Conservation (phyloP, 2,329 filamentous ascomycete genomes). For the Diaporthe ampelina region DNA sequence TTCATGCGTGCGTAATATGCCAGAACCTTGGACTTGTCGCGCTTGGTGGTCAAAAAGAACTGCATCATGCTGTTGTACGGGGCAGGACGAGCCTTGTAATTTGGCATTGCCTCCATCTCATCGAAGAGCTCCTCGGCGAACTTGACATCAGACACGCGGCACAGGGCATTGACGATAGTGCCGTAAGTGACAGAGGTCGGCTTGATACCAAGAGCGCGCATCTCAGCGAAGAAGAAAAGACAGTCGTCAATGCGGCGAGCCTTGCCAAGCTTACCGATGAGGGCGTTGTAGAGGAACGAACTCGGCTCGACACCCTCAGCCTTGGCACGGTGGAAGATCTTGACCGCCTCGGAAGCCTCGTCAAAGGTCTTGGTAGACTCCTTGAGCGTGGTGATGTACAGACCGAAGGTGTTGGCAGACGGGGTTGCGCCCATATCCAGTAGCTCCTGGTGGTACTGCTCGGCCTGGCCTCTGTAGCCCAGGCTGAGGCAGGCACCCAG, state of each 20-base stretch:
- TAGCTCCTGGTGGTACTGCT: constrained; percentile 91
- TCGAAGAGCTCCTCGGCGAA: constrained; percentile 98
- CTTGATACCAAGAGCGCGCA: constrained; percentile 92
- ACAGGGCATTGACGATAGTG: constrained; percentile 97
- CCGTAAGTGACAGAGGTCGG: constrained; percentile 98
- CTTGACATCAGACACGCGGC: constrained; percentile 96
- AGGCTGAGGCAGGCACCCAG: constrained; percentile 89
- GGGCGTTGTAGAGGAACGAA: constrained; percentile 97
- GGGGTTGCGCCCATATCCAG: constrained; percentile 91
- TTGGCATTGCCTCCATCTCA: constrained; percentile 98
- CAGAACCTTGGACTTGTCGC: constrained; percentile 93
- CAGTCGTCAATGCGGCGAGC: constrained; percentile 98
- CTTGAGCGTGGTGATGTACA: constrained; percentile 99
- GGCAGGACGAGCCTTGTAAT: constrained; percentile 97
- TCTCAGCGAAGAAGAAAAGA: constrained; percentile 97
- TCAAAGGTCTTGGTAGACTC: constrained; percentile 98
- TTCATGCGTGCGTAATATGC: constrained; percentile 97
- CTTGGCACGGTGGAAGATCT: constrained; percentile 96
- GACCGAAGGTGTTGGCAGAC: constrained; percentile 96
- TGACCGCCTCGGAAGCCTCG: constrained; percentile 95
- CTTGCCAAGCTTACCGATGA: constrained; percentile 98
- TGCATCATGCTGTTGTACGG: constrained; percentile 99
- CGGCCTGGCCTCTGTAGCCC: constrained; percentile 84
- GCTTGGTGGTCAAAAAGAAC: constrained; percentile 98
- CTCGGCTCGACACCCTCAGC: constrained; percentile 94